phyloP scores from a whole-genome alignment of 352 stramenopile genomes.

The Phytophthora rubi region DNA sequence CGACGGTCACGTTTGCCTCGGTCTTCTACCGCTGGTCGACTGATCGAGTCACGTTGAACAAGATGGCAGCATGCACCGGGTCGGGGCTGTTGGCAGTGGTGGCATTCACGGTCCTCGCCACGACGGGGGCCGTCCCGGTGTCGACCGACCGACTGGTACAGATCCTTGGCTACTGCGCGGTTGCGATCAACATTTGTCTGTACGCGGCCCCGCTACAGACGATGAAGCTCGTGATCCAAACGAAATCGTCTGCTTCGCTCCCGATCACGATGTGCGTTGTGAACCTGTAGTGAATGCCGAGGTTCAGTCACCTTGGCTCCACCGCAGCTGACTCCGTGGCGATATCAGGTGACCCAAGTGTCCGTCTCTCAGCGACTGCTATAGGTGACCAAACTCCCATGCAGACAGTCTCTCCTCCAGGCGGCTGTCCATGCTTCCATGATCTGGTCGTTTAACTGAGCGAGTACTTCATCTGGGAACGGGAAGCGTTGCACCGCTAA shows the following conservation, averaged over 20 bases:
- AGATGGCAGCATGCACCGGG: slow-evolving; percentile 17
- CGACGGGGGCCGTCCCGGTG: slow-evolving; percentile 24
- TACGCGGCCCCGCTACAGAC: slow-evolving; percentile 58
- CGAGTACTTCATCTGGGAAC: too few species aligned
- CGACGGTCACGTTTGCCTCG: slow-evolving; percentile 38
- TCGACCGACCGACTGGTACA: slow-evolving; percentile 25
- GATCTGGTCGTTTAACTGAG: too few species aligned
- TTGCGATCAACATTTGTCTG: slow-evolving; percentile 46
- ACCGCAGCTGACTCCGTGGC: too few species aligned
- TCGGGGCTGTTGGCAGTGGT: slow-evolving; percentile 20
- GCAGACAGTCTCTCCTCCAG: too few species aligned
- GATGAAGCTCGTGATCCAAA: slow-evolving; percentile 44
- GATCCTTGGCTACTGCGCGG: slow-evolving; percentile 44
- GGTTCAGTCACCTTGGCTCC: too few species aligned
- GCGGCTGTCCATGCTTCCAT: too few species aligned
- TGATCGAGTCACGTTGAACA: slow-evolving; percentile 18
- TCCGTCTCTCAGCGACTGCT: too few species aligned
- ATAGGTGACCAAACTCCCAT: too few species aligned
- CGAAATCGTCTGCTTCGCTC: slow-evolving; percentile 50
- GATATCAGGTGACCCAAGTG: too few species aligned
- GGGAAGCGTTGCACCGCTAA: too few species aligned
- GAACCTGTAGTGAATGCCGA: too few species aligned
- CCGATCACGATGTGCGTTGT: slow-evolving; percentile 54
- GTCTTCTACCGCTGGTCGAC: slow-evolving; percentile 34
- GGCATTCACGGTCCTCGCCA: slow-evolving; percentile 25